phyloP scores from a whole-genome alignment of 176 grass and related monocot species.

The Neostapfia colusana region DNA sequence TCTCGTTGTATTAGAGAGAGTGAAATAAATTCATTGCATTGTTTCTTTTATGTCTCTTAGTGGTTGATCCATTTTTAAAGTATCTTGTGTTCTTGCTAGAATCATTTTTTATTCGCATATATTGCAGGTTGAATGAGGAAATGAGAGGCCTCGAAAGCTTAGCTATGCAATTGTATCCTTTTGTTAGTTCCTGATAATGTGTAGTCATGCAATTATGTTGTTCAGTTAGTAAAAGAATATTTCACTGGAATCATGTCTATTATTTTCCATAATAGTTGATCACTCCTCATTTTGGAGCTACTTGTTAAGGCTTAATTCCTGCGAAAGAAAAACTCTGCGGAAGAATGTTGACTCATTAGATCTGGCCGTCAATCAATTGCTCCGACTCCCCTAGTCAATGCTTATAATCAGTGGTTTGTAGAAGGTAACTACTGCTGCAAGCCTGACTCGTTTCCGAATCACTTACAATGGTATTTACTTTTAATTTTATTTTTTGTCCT shows the following conservation, averaged over 20 bases:
- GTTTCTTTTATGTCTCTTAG: slow-evolving; percentile 30
- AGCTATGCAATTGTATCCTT: slow-evolving; percentile 94
- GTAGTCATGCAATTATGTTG: slow-evolving; percentile 4
- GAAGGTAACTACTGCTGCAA: slow-evolving; percentile 41
- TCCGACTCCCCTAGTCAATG: slow-evolving; percentile 54
- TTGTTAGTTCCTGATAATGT: slow-evolving; percentile 15
- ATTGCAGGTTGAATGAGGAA: slow-evolving; percentile 89
- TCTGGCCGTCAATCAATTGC: slow-evolving; percentile 63
- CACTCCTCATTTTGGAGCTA: slow-evolving; percentile 23
- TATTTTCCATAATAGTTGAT: slow-evolving; percentile 14
- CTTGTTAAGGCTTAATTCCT: slow-evolving; percentile 57
- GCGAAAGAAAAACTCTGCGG: slow-evolving; percentile 70
- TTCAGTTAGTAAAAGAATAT: background rate
- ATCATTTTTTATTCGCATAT: background rate
- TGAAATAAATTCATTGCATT: background rate
- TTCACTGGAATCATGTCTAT: background rate
- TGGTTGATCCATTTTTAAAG: background rate
- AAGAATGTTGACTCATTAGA: slow-evolving; percentile 90
- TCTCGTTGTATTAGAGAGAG: background rate
- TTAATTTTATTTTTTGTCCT: background rate
- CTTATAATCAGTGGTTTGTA: slow-evolving; percentile 9
- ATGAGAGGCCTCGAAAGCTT: slow-evolving; percentile 83
- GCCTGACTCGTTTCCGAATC: background rate
- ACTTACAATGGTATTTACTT: background rate
- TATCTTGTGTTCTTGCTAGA: background rate